Base-by-base conservation (phyloP, 192 early-diverging fungal species). In the Coemansia sp. region DNA sequence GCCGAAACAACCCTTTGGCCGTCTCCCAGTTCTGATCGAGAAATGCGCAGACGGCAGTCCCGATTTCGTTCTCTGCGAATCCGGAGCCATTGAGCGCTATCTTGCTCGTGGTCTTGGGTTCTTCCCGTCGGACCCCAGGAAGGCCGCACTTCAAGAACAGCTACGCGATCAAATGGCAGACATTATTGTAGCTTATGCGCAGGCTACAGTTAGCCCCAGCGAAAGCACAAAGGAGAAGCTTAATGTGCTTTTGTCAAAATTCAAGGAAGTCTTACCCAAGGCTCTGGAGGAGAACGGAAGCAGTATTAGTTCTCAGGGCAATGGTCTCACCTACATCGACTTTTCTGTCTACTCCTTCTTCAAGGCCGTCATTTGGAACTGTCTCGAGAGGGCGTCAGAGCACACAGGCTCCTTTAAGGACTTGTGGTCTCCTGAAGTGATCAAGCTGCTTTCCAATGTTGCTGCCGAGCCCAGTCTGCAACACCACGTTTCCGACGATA, bases 231-330 rank as follows among this genome's bases (percentile, higher is more conserved):
- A 16, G 0, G 6, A 35, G 62, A 48, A 59, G 67, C 83, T 66
- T 61, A 30, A 69, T 9, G 35, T n/a, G 2, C 56, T 70, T 21
- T 48, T 72, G 21, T 67, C 60, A 15, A 77, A 72, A 41, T 46
- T 72, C 4, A 58, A 85, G 44, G n/a, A 52, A 5, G 70, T 81
- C 15, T 81, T 84, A 44, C 72, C 79, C n/a, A 55, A 64, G 52
- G 49, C 71, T 20, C 66, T 87, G 49, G 39, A 55, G 46, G 66
- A 76, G 36, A 87, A 89, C 64, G 87, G 87, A 34, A 70, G 65
- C 57, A 88, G 74, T 30, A 86, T 87, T 1, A 73, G 80, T 62
- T 75, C 72, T 26, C 58, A 84, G 51, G 84, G 85, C 24, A 60
- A 76, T 52, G 60, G 64, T 52, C 39, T 78, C 4, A 77, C 84